Conservation (phyloP, 352 stramenopile species). For the Pythium aphanidermatum region DNA sequence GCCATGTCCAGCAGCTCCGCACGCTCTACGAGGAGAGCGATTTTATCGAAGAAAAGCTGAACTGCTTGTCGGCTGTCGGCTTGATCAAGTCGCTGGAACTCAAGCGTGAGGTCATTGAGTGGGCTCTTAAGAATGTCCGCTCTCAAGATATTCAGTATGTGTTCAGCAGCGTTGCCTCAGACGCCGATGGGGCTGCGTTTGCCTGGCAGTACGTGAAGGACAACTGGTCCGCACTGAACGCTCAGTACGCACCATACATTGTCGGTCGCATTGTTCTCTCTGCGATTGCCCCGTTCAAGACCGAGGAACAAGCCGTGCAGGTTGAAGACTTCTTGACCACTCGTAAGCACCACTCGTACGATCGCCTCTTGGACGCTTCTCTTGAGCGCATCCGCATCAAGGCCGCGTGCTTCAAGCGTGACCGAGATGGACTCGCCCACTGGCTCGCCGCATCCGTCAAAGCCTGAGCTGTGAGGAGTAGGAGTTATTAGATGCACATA, state of each 20-base stretch:
- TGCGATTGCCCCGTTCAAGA: conserved; percentile 61
- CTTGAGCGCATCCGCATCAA: conserved; percentile 76
- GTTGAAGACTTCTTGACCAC: conserved; percentile 55
- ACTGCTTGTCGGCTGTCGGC: conserved; percentile 69
- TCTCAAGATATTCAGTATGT: conserved; percentile 80
- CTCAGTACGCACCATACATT: conserved; percentile 51
- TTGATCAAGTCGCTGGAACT: conserved; percentile 48
- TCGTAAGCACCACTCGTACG: conserved; percentile 68
- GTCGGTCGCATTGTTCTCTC: conserved; percentile 67
- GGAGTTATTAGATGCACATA: no score
- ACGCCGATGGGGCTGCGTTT: conserved; percentile 38
- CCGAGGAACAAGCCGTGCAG: conserved; percentile 35
- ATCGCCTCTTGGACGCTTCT: conserved; percentile 51
- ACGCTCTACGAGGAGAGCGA: conserved; percentile 63
- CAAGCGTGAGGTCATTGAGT: conserved; percentile 65
- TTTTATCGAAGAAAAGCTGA: conserved; percentile 77
- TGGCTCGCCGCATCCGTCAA: conserved; percentile 35
- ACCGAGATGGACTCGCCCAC: conserved; percentile 41
- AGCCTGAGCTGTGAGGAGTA: conserved; percentile 5
- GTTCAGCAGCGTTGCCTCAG: conserved; percentile 64
- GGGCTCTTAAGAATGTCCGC: conserved; percentile 58
- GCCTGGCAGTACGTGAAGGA: conserved; percentile 74
- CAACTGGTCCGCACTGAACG: conserved; percentile 60
- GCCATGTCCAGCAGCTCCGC: conserved; percentile 39
- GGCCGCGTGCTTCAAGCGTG: conserved; percentile 50